phyloP scores from a whole-genome alignment of 352 stramenopile genomes.

The Blastocystis sp. region DNA sequence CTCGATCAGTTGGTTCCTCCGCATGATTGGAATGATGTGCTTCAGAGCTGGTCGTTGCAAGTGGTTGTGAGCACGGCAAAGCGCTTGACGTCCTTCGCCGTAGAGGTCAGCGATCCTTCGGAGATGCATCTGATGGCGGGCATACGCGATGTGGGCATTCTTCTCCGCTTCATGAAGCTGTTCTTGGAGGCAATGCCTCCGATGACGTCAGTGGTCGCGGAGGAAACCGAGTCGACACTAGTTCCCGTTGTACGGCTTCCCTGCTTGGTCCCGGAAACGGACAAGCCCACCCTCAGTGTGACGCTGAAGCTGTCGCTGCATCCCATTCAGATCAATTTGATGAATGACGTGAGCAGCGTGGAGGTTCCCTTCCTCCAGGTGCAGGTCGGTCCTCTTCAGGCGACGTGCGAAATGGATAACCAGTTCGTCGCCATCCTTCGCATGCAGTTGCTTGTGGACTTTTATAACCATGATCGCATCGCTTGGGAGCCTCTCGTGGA shows the following conservation, averaged over 20 bases:
- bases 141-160: background rate
- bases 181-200: background rate
- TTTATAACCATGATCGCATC: conserved; percentile 21
- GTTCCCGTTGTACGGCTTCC: background rate
- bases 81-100: background rate
- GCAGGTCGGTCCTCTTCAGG: background rate
- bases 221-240: background rate
- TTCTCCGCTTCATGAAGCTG: background rate
- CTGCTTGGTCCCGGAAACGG: background rate
- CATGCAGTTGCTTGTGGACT: background rate
- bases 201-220: background rate
- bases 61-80: background rate
- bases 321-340: background rate
- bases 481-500: conserved; percentile 51
- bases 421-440: conserved; percentile 1
- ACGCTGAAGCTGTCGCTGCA: background rate
- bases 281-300: background rate
- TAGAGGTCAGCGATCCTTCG: background rate
- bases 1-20: background rate
- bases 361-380: conserved; percentile 42
- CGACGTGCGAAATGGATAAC: background rate
- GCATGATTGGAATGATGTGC: conserved; percentile 2
- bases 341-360: conserved; percentile 7
- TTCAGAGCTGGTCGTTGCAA: conserved; percentile 7
- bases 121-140: background rate